phyloP scores from a whole-genome alignment of 768 basidiomycete species.

The Atractiella rhizophila region DNA sequence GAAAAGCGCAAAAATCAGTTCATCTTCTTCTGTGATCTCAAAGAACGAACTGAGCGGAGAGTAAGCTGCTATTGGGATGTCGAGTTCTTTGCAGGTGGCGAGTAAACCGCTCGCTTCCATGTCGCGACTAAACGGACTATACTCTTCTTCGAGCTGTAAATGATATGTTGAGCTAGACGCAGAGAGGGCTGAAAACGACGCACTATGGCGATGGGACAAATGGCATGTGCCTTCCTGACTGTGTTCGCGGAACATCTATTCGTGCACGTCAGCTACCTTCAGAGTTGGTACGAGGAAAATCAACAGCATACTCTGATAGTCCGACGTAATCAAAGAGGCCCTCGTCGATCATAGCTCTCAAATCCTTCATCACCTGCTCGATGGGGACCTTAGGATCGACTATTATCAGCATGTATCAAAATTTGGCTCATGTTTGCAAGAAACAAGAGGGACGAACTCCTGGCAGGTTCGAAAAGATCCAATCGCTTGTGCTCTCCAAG shows the following conservation, averaged over 20 bases:
- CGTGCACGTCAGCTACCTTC: background rate
- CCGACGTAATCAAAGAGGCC: conserved; percentile 38
- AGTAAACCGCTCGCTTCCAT: conserved; percentile 19
- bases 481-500: too few relatives aligned
- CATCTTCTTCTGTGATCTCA: too few relatives aligned
- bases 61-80: conserved; percentile 17
- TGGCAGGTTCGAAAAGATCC: too few relatives aligned
- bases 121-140: conserved; percentile 6
- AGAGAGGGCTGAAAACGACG: too few relatives aligned
- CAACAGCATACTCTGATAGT: conserved; percentile 25
- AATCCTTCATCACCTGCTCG: conserved; percentile 27
- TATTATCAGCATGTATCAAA: too few relatives aligned
- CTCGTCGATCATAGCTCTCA: conserved; percentile 30
- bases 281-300: background rate
- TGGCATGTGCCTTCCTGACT: conserved; percentile 24
- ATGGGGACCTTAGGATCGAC: conserved; percentile 25
- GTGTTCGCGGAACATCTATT: conserved; percentile 21
- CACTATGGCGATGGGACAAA: conserved; percentile 32
- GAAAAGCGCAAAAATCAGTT: background rate
- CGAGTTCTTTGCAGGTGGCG: conserved; percentile 21
- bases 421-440: too few relatives aligned
- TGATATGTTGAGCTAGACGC: conserved; percentile 20
- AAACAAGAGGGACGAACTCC: too few relatives aligned
- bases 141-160: conserved; percentile 24
- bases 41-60: background rate